Evolutionary conservation across 2,329 filamentous ascomycete species (phyloP).

Genomic region (Xylariaceae sp.): DNA sequence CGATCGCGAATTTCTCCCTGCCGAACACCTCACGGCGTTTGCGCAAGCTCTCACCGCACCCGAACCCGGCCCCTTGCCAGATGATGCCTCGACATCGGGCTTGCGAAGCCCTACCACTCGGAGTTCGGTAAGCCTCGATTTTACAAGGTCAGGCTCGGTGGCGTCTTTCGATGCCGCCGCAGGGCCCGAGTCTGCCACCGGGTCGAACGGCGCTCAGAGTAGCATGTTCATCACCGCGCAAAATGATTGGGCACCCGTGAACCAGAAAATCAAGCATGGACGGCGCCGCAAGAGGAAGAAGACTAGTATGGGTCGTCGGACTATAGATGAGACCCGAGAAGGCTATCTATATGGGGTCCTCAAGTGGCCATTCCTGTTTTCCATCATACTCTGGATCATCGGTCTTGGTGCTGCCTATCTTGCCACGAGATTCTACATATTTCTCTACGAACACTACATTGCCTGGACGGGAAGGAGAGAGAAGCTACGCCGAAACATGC

Average conservation of each 20-base stretch:
- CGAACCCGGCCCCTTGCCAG: constrained; percentile 64
- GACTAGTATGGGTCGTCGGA: constrained; percentile 59
- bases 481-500: constrained; percentile 71
- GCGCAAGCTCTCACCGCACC: constrained; percentile 82
- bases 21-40: constrained; percentile 78
- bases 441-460: constrained; percentile 87
- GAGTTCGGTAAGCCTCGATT: constrained; percentile 48
- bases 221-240: constrained; percentile 79
- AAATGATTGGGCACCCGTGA: constrained; percentile 94
- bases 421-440: constrained; percentile 86
- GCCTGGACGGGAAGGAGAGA: constrained; percentile 86
- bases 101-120: constrained; percentile 49
- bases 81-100: constrained; percentile 50
- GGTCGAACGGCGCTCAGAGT: constrained; percentile 42
- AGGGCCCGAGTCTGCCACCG: constrained; percentile 40
- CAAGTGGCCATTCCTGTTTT: constrained; percentile 88
- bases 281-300: constrained; percentile 48
- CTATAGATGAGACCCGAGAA: constrained; percentile 91
- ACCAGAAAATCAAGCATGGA: constrained; percentile 66
- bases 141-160: constrained; percentile 49
- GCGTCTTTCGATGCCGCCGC: constrained; percentile 45
- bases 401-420: constrained; percentile 78
- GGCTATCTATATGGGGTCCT: constrained; percentile 87
- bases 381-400: constrained; percentile 80
- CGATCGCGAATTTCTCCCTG: constrained; percentile 76